These are phyloP conservation scores for Sugiyamaella neomexicana DNA, from an alignment of 1,139 yeast genomes.

Conservation along the genomic window DNA sequence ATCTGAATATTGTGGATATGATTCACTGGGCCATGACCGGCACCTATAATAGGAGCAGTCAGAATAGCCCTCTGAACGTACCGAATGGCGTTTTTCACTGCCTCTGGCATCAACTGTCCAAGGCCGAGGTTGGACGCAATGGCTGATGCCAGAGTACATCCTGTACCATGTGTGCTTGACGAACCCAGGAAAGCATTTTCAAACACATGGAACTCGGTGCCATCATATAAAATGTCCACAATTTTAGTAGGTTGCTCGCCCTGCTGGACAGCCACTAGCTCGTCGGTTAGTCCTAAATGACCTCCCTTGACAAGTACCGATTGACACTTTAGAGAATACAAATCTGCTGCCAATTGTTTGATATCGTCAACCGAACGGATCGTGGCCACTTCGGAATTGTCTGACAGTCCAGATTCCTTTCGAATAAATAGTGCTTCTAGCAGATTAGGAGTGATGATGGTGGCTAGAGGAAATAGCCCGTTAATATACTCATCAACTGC, in stretches of 20 bases:
- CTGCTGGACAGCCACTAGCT: constrained; percentile 24
- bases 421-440: constrained; percentile 57
- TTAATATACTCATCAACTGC: constrained; percentile 50
- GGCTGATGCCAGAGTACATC: constrained; percentile 83
- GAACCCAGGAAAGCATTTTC: constrained; percentile 53
- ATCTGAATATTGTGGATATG: constrained; percentile 46
- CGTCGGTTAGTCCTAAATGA: constrained; percentile 54
- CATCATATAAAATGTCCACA: constrained; percentile 62
- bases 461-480: constrained; percentile 54
- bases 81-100: constrained; percentile 59
- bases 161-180: constrained; percentile 80
- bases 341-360: constrained; percentile 45
- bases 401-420: constrained; percentile 5
- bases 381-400: constrained; percentile 26
- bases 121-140: constrained; percentile 74
- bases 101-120: constrained; percentile 46
- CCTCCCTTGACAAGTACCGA: constrained; percentile 82
- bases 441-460: constrained; percentile 74
- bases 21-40: constrained; percentile 73
- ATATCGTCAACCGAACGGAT: constrained; percentile 43
- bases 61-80: constrained; percentile 68
- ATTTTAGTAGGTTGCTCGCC: constrained; percentile 36
- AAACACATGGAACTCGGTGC: constrained; percentile 48
- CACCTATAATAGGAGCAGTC: constrained; percentile 46
- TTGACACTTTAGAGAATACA: constrained; percentile 47